These are phyloP conservation scores for Capronia americana DNA, from an alignment of 2,329 filamentous ascomycete species.

Conservation along the genomic window DNA sequence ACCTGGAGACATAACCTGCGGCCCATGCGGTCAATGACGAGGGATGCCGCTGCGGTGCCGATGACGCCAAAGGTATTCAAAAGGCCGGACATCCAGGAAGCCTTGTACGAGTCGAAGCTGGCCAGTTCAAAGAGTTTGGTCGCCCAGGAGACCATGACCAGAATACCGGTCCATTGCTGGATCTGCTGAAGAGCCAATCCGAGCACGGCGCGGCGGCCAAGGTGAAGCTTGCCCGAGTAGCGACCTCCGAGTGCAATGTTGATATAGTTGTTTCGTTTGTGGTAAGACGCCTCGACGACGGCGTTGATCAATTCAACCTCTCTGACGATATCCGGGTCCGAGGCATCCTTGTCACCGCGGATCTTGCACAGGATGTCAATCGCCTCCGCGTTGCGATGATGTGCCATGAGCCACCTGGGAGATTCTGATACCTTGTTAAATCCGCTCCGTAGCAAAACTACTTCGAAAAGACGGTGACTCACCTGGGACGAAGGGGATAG, in stretches of 20 bases:
- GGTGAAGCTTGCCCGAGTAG: slow-evolving; percentile 47
- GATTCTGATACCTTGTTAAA: slow-evolving; percentile 42
- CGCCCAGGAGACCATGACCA: slow-evolving; percentile 51
- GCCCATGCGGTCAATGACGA: slow-evolving; percentile 41
- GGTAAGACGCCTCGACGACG: slow-evolving; percentile 48
- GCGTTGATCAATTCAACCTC: slow-evolving; percentile 52
- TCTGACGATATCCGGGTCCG: slow-evolving; percentile 44
- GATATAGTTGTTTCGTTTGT: slow-evolving; percentile 49
- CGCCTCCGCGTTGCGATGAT: slow-evolving; percentile 44
- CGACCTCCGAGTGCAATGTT: slow-evolving; percentile 49
- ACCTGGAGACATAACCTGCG: slow-evolving; percentile 33
- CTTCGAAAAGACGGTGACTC: slow-evolving; percentile 8
- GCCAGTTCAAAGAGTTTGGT: slow-evolving; percentile 38
- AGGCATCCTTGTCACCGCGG: slow-evolving; percentile 43
- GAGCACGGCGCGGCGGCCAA: slow-evolving; percentile 51
- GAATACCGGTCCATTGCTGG: slow-evolving; percentile 55
- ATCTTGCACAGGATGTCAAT: slow-evolving; percentile 47
- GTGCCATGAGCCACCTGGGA: slow-evolving; percentile 52
- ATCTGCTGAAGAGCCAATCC: slow-evolving; percentile 53
- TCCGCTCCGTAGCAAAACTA: not conserved
- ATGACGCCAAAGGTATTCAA: slow-evolving; percentile 41
- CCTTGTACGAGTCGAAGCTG: slow-evolving; percentile 39
- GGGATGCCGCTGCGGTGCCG: slow-evolving; percentile 39
- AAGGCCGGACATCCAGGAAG: slow-evolving; percentile 39
- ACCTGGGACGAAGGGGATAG: slow-evolving; percentile 49